Conservation (phyloP, 768 basidiomycete species). For the Dioszegia hungarica region DNA sequence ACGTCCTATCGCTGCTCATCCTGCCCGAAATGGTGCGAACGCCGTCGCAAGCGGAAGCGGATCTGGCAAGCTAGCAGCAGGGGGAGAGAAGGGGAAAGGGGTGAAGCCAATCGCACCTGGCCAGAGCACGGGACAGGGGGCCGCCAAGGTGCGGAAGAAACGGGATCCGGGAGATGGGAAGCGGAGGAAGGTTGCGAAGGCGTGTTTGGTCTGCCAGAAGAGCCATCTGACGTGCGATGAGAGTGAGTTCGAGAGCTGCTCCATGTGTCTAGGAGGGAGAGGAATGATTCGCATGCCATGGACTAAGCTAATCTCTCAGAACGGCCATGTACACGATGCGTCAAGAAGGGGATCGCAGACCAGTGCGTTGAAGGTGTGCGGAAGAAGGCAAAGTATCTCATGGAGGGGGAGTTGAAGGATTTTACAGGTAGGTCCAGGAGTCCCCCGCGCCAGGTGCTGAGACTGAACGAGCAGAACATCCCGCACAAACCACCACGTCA, state of each 20-base stretch:
- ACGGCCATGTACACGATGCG: constrained; percentile 90
- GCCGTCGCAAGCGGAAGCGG: too few relatives aligned
- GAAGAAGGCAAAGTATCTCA: constrained; percentile 96
- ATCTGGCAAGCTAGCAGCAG: neutral
- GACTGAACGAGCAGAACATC: neutral
- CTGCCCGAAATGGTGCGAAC: too few relatives aligned
- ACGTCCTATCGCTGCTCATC: too few relatives aligned
- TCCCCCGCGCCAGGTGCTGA: neutral
- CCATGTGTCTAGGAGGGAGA: too few relatives aligned
- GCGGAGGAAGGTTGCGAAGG: constrained; percentile 54
- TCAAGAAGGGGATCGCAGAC: constrained; percentile 83
- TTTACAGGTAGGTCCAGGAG: constrained; percentile 18
- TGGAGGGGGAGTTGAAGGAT: constrained; percentile 92
- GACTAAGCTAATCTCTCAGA: constrained; percentile 53
- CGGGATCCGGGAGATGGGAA: constrained; percentile 22
- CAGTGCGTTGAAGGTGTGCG: constrained; percentile 90
- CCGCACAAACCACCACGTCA: neutral
- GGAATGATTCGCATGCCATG: too few relatives aligned
- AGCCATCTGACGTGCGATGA: constrained; percentile 99
- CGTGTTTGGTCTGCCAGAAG: constrained; percentile 94
- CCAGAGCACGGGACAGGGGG: constrained; percentile 3
- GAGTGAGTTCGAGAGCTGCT: too few relatives aligned
- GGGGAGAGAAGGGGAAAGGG: neutral
- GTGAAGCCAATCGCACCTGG: neutral
- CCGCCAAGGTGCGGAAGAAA: constrained; percentile 6